phyloP scores from a whole-genome alignment of 2,329 filamentous ascomycete species.

The Coniochaeta sp. region DNA sequence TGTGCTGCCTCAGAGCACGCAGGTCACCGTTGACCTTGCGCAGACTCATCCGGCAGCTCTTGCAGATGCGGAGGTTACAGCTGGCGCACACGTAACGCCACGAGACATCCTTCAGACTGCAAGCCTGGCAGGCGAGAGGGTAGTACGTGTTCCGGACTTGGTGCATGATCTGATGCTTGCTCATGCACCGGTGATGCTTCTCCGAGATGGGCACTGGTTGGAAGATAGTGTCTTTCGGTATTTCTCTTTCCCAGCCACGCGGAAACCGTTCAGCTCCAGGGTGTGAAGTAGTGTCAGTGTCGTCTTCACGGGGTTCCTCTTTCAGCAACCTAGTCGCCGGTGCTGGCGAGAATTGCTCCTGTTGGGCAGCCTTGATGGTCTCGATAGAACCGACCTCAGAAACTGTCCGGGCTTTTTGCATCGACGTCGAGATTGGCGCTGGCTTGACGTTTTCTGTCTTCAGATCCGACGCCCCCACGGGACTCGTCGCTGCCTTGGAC shows the following conservation, averaged over 20 bases:
- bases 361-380: slow-evolving; percentile 10
- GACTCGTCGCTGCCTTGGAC: slow-evolving; percentile 14
- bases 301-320: slow-evolving; percentile 5
- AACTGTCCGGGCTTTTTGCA: not conserved
- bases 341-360: slow-evolving; percentile 1
- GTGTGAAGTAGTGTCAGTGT: not conserved
- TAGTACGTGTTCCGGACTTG: slow-evolving; percentile 40
- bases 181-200: slow-evolving; percentile 38
- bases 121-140: slow-evolving; percentile 46
- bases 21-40: slow-evolving; percentile 35
- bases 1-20: slow-evolving; percentile 27
- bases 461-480: slow-evolving; percentile 8
- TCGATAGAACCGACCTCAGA: slow-evolving; percentile 15
- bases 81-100: slow-evolving; percentile 40
- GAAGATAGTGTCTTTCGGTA: slow-evolving; percentile 28
- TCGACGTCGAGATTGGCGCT: not conserved
- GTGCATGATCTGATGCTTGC: slow-evolving; percentile 40
- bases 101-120: slow-evolving; percentile 22
- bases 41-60: slow-evolving; percentile 35
- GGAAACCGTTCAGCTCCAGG: slow-evolving; percentile 10
- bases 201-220: slow-evolving; percentile 30
- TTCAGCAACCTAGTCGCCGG: not conserved
- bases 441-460: not conserved
- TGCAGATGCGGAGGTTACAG: slow-evolving; percentile 46
- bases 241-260: slow-evolving; percentile 16